These are phyloP conservation scores for Epichloe gansuensis DNA, from an alignment of 2,329 filamentous ascomycete species.

Conservation along the genomic window DNA sequence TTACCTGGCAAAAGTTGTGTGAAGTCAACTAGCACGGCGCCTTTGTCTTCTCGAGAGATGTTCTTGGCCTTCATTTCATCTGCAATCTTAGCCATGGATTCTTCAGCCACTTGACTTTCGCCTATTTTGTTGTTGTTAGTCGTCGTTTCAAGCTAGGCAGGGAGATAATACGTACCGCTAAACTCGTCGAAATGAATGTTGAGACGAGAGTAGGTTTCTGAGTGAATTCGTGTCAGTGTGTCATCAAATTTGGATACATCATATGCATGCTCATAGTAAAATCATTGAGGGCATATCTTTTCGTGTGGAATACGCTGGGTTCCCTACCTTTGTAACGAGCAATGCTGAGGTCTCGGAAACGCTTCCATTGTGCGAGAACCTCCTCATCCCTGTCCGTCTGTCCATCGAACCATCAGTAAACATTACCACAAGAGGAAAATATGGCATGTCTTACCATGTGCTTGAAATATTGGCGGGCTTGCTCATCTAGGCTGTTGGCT, in stretches of 20 bases:
- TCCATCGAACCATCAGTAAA: background rate
- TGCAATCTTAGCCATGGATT: constrained; percentile 52
- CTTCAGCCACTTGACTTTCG: constrained; percentile 58
- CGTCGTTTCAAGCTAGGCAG: background rate
- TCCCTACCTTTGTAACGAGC: constrained; percentile 41
- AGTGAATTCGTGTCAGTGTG: background rate
- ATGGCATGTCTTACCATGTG: constrained; percentile 33
- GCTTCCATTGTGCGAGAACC: constrained; percentile 49
- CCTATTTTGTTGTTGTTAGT: constrained; percentile 29
- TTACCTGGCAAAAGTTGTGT: constrained; percentile 53
- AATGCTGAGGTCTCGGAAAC: constrained; percentile 56
- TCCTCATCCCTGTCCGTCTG: constrained; percentile 48
- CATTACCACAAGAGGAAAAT: background rate
- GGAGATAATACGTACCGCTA: constrained; percentile 12
- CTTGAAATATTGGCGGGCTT: constrained; percentile 61
- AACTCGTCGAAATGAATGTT: constrained; percentile 63
- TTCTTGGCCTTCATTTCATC: constrained; percentile 49
- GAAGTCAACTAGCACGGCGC: constrained; percentile 61
- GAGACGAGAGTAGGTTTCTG: constrained; percentile 52
- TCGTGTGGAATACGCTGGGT: background rate
- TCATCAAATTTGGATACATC: background rate
- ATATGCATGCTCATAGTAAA: background rate
- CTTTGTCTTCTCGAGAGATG: constrained; percentile 57
- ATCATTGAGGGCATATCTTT: background rate
- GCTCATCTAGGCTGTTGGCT: constrained; percentile 53